phyloP scores from a whole-genome alignment of 805 yeast species.

The Candida koratica region DNA sequence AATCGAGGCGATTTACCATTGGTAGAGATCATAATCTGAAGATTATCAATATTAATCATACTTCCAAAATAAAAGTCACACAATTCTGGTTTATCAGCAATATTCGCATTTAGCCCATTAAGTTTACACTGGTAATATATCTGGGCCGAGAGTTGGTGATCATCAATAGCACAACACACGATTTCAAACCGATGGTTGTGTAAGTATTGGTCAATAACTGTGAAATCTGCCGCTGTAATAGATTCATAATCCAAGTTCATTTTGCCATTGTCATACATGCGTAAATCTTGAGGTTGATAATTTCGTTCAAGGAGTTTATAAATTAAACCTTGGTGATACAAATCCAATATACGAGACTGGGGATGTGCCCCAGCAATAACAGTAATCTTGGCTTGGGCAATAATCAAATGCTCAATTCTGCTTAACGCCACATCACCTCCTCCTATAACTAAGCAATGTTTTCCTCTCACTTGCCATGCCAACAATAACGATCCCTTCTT shows the following conservation, averaged over 20 bases:
- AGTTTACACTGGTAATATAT: slow-evolving; percentile 50
- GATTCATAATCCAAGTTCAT: neutral
- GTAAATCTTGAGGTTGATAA: slow-evolving; percentile 46
- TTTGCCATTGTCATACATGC: slow-evolving; percentile 41
- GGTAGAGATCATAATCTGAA: slow-evolving; percentile 79
- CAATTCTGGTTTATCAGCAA: slow-evolving; percentile 78
- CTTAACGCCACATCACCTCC: slow-evolving; percentile 77
- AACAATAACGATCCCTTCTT: slow-evolving; percentile 57
- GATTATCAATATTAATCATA: slow-evolving; percentile 63
- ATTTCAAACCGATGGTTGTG: slow-evolving; percentile 48
- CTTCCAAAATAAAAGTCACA: slow-evolving; percentile 88
- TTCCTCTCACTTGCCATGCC: slow-evolving; percentile 70
- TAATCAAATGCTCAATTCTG: slow-evolving; percentile 60
- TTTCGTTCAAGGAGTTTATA: slow-evolving; percentile 39
- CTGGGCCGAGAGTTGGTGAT: slow-evolving; percentile 52
- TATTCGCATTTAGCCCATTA: slow-evolving; percentile 59
- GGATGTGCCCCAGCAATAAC: slow-evolving; percentile 47
- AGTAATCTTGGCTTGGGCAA: slow-evolving; percentile 68
- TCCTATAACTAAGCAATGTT: slow-evolving; percentile 69
- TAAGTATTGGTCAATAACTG: slow-evolving; percentile 31
- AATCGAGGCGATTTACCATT: slow-evolving; percentile 80
- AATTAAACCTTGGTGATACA: slow-evolving; percentile 37
- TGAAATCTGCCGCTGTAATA: slow-evolving; percentile 18
- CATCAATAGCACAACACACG: slow-evolving; percentile 74
- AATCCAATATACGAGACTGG: slow-evolving; percentile 26